Percentiles rank a stretch among this genome's conserved stretches.
These are phyloP conservation scores for Fagopyrum tataricum DNA, from an alignment of 148 eudicot species.

Conservation along the genomic window DNA sequence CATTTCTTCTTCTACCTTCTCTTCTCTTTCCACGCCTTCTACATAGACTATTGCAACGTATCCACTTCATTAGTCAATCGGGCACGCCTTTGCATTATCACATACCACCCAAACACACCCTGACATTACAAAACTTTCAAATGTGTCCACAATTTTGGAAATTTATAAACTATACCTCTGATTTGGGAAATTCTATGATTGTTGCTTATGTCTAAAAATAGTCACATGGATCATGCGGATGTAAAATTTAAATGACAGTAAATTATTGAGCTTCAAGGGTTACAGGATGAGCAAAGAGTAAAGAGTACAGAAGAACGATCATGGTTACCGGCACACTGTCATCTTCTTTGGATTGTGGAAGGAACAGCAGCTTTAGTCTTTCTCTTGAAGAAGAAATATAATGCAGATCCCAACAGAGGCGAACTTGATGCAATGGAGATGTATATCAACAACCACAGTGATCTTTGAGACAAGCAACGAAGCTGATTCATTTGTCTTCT, in stretches of 20 bases:
- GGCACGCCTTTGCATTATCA: background rate
- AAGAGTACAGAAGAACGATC: background rate
- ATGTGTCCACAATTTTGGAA: too few species aligned
- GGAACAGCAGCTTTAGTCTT: conserved; percentile 25
- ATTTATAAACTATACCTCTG: too few species aligned
- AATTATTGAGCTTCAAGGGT: background rate
- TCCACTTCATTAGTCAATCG: background rate
- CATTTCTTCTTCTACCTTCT: conserved; percentile 3
- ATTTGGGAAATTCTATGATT: too few species aligned
- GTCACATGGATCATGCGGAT: background rate
- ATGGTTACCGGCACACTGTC: conserved; percentile 18
- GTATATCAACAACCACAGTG: conserved; percentile 72
- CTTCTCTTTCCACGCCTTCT: conserved; percentile 2
- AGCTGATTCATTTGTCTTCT: conserved; percentile 47
- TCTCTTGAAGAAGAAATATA: conserved; percentile 44
- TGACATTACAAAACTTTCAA: background rate
- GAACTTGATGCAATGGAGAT: conserved; percentile 51
- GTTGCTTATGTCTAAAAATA: background rate
- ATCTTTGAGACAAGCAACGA: conserved; percentile 42
- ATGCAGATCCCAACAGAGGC: conserved; percentile 54
- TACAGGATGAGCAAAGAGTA: background rate
- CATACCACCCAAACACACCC: background rate
- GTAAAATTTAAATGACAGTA: background rate
- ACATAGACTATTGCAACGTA: too few species aligned
- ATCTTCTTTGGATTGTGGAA: conserved; percentile 24